phyloP scores from a whole-genome alignment of 768 basidiomycete species.

The Leccinellum luteum region DNA sequence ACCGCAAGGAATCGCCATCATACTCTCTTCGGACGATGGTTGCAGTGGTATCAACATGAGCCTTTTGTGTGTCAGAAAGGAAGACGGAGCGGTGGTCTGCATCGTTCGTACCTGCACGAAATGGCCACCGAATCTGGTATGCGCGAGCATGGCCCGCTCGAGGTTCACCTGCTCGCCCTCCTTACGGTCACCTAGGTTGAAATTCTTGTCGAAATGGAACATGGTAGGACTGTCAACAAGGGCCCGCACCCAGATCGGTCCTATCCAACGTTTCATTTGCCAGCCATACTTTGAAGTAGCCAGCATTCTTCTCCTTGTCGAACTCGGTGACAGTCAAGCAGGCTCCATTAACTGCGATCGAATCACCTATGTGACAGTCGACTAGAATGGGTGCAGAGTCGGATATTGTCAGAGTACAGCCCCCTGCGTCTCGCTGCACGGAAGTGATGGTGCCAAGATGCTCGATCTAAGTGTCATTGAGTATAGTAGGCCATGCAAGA shows the following conservation, averaged over 20 bases:
- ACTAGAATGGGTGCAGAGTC: constrained; percentile 69
- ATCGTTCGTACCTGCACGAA: constrained; percentile 81
- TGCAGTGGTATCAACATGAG: constrained; percentile 91
- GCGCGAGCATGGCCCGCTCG: constrained; percentile 92
- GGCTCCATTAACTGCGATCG: constrained; percentile 84
- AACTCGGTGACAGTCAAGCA: constrained; percentile 94
- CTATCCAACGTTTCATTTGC: constrained; percentile 92
- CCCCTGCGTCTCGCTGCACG: constrained; percentile 63
- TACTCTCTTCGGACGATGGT: constrained; percentile 57
- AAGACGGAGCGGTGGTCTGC: neutral
- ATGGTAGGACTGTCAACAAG: neutral
- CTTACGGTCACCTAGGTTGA: constrained; percentile 68
- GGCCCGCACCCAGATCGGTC: constrained; percentile 77
- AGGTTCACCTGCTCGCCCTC: constrained; percentile 84
- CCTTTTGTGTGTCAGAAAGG: constrained; percentile 44
- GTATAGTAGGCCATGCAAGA: neutral
- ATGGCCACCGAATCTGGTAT: constrained; percentile 93
- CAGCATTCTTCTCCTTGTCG: constrained; percentile 54
- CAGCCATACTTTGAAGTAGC: constrained; percentile 92
- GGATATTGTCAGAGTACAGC: constrained; percentile 80
- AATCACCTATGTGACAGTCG: constrained; percentile 93
- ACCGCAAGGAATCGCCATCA: constrained; percentile 88
- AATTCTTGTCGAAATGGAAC: constrained; percentile 6
- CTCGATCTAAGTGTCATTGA: constrained; percentile 64
- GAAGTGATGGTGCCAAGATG: constrained; percentile 74